Evolutionary conservation across 371 early-diverging fungal species (phyloP).

Genomic region (Mucor saturninus): DNA sequence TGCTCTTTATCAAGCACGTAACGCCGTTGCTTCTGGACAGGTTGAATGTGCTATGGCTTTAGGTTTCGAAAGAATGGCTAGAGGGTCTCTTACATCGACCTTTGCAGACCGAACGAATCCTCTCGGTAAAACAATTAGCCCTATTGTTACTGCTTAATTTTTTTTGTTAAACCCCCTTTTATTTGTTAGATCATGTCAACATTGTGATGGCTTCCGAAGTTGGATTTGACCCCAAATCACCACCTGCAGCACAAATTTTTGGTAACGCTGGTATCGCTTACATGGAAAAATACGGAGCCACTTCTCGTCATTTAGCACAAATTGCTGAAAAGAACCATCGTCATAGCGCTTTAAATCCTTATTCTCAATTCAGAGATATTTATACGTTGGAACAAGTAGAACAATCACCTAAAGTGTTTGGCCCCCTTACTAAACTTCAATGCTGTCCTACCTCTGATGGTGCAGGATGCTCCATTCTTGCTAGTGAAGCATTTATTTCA

Average conservation of each 20-base stretch:
- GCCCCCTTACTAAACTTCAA: constrained; percentile 76
- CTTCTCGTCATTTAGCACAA: constrained; percentile 62
- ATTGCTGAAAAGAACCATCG: constrained; percentile 82
- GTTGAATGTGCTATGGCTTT: constrained; percentile 80
- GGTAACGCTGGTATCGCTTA: constrained; percentile 81
- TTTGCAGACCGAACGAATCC: constrained; percentile 74
- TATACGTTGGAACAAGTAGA: constrained; percentile 72
- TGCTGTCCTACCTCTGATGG: constrained; percentile 87
- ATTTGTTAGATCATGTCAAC: constrained; percentile 54
- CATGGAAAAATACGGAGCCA: constrained; percentile 68
- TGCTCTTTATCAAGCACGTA: constrained; percentile 75
- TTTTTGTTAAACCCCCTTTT: neutral
- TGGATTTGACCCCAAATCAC: constrained; percentile 63
- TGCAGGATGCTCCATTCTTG: constrained; percentile 70
- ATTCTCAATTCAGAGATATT: constrained; percentile 77
- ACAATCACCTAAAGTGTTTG: constrained; percentile 69
- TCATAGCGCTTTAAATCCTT: constrained; percentile 79
- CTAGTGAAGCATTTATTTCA: constrained; percentile 70
- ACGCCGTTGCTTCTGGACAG: constrained; percentile 66
- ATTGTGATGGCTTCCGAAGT: constrained; percentile 61
- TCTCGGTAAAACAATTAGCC: constrained; percentile 41
- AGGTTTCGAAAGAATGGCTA: constrained; percentile 80
- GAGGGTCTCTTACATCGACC: constrained; percentile 60
- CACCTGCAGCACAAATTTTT: constrained; percentile 77
- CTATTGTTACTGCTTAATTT: neutral